Base-by-base conservation (phyloP, 2,329 filamentous ascomycete species). In the Botryosphaeria dothidea region DNA sequence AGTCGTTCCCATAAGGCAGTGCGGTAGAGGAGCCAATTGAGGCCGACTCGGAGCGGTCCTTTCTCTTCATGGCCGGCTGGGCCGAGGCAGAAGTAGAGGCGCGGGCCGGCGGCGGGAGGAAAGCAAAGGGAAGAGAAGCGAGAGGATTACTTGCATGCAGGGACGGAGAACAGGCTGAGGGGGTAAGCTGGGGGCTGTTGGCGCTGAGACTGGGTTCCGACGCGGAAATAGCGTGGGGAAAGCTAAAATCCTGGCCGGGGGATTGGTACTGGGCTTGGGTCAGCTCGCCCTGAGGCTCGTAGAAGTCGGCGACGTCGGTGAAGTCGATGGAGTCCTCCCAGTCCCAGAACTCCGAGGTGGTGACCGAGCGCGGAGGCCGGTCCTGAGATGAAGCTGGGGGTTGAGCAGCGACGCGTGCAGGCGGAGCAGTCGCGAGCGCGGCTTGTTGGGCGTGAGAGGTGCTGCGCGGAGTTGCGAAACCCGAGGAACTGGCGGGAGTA, bases 241-340 rank as follows among this genome's bases (percentile, higher is more conserved):
- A 78, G 67, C 64, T 75, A 70, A 80, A 80, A 64, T 81, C 77
- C 67, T 74, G 72, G 17, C 68, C 65, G 11, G 71, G 62, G n/a
- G 65, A 68, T 65, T 75, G 74, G 36, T 71, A 68, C 61, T 71
- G 73, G 27, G 69, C 69, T 79, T 76, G 58, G 77, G 75, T 17
- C n/a, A 81, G 73, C 69, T 82, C 79, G 48, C 80, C 80, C 69
- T 81, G 80, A 3, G 79, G 79, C 66, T 82, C 79, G 74, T 79
- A 81, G 61, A 77, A 73, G 31, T 71, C 69, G 4, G 71, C 67
- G 49, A 77, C 73, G 46, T 72, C 72, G 23, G 73, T 66, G 46
- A 75, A 75, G 66, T 76, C 74, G 57, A 76, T 68, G 7, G 75
- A 68, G 46, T 70, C 71, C 34, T 74, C 72, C 78, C 77, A 80